Conservation (phyloP, 2,329 filamentous ascomycete genomes). For the Dryadomyces quercus-mongolicae region DNA sequence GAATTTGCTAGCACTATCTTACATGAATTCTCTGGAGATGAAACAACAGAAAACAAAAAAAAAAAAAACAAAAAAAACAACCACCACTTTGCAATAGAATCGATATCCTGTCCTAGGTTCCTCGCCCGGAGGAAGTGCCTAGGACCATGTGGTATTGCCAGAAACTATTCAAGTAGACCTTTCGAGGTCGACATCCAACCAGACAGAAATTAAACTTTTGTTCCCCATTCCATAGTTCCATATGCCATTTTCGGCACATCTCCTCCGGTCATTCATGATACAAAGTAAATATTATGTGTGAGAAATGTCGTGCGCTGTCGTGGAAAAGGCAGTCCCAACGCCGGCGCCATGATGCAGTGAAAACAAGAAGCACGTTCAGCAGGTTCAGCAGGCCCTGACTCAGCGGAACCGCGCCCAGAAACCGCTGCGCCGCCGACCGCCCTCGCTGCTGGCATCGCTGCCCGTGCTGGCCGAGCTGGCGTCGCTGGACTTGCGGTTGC, state of each 20-base stretch:
- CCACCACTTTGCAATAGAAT: background rate
- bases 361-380: too few relatives aligned
- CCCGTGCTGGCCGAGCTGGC: slow-evolving; percentile 13
- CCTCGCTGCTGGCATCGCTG: slow-evolving; percentile 18
- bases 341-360: too few relatives aligned
- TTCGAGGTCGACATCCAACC: too few relatives aligned
- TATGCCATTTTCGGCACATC: background rate
- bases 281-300: background rate
- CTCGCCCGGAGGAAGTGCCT: background rate
- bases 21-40: too few relatives aligned
- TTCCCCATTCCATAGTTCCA: background rate
- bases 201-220: background rate
- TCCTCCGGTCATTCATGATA: background rate
- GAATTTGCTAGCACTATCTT: too few relatives aligned
- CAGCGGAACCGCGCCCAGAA: slow-evolving; percentile 20
- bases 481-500: background rate
- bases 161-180: background rate
- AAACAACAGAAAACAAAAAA: too few relatives aligned
- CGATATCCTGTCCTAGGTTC: too few relatives aligned
- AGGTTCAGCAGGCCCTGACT: background rate
- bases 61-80: too few relatives aligned
- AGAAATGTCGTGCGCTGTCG: background rate
- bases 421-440: slow-evolving; percentile 12
- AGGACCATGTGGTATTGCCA: background rate
- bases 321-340: background rate